Evolutionary conservation across 140 eudicot genomes (phyloP).

Genomic region (Bidens hawaiensis): DNA sequence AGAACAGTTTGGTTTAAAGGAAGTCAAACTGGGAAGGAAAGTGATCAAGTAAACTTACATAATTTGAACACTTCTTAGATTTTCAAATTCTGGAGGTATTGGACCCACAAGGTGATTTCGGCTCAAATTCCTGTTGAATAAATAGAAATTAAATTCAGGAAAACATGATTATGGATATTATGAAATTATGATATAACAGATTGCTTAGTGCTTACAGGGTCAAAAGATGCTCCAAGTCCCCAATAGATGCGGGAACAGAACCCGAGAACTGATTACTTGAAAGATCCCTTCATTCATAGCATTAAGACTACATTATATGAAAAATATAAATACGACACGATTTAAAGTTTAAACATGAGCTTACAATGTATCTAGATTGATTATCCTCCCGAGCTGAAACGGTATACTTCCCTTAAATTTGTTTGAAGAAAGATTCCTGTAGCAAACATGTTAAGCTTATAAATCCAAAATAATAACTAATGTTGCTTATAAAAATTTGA

Average conservation of each 20-base stretch:
- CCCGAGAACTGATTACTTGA: constrained; percentile 77
- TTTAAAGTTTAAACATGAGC: constrained; percentile 9
- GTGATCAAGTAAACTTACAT: constrained; percentile 42
- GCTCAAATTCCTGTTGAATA: constrained; percentile 58
- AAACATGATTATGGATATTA: too few relatives aligned
- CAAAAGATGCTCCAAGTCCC: constrained; percentile 94
- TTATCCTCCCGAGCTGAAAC: constrained; percentile 63
- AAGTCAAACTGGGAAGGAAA: neutral
- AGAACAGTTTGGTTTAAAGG: neutral
- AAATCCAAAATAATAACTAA: neutral
- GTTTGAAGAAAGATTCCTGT: constrained; percentile 86
- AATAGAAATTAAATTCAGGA: too few relatives aligned
- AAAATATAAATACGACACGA: neutral
- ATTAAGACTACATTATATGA: neutral
- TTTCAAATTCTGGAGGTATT: constrained; percentile 77
- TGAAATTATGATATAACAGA: neutral
- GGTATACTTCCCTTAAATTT: constrained; percentile 67
- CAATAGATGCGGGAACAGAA: constrained; percentile 67
- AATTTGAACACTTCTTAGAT: constrained; percentile 64
- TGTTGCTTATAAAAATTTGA: neutral
- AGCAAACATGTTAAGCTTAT: neutral
- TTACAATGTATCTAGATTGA: constrained; percentile 85
- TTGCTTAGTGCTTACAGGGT: constrained; percentile 56
- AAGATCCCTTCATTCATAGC: constrained; percentile 69
- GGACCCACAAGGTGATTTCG: constrained; percentile 65